Conservation (phyloP, 139 green algal genomes). For the Eudorina sp. region DNA sequence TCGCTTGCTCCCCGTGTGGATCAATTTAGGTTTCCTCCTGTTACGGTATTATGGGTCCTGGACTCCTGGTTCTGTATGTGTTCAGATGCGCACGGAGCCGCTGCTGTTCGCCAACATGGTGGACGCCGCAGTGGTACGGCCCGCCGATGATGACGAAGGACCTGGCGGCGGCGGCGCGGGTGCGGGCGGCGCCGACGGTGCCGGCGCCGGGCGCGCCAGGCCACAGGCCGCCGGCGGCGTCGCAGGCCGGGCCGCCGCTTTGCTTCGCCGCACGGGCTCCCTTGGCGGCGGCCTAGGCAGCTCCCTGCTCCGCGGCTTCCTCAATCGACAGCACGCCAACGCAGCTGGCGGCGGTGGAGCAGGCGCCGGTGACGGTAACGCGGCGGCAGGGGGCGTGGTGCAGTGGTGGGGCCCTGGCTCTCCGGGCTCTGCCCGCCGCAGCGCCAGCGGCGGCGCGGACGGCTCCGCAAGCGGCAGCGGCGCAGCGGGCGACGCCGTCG, state of each 20-base stretch:
- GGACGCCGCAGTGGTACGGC: conserved; percentile 10
- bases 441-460: neutral
- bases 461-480: neutral
- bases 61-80: too few relatives aligned
- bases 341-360: neutral
- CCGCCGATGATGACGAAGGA: conserved; percentile 1
- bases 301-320: neutral
- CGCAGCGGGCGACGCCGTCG: neutral
- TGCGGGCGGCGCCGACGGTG: neutral
- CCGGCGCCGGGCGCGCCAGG: neutral
- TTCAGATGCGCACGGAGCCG: conserved; percentile 16
- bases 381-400: neutral
- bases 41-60: too few relatives aligned
- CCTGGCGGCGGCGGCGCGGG: neutral
- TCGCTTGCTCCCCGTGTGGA: too few relatives aligned
- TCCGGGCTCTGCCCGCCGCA: neutral
- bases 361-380: neutral
- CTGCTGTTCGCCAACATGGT: conserved; percentile 32
- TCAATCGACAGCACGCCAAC: too few relatives aligned
- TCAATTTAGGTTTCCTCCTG: too few relatives aligned
- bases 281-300: neutral
- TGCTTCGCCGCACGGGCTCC: neutral
- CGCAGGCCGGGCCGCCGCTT: neutral
- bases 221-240: neutral
- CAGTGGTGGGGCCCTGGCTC: conserved; percentile 15